These are phyloP conservation scores for Mikania micrantha DNA, from an alignment of 129 eudicot species.

Conservation along the genomic window DNA sequence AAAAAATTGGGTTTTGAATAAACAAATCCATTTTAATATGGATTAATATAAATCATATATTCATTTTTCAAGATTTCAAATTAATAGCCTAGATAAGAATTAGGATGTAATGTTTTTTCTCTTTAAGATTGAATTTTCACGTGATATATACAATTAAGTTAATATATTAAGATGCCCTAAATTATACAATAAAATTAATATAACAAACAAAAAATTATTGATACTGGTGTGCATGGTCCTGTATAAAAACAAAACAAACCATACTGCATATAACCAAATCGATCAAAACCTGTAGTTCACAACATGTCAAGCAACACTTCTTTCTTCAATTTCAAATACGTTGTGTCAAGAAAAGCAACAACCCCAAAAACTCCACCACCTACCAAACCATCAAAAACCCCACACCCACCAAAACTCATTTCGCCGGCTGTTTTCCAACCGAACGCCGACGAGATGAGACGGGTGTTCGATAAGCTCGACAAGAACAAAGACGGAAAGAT, in stretches of 20 bases:
- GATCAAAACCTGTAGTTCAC: not conserved
- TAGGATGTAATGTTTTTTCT: too few species aligned
- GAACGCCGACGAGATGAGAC: conserved; percentile 40
- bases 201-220: too few species aligned
- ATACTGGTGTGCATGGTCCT: not conserved
- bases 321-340: conserved; percentile 29
- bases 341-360: conserved; percentile 25
- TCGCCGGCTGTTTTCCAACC: conserved; percentile 27
- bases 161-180: too few species aligned
- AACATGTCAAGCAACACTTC: conserved; percentile 35
- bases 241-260: conserved; percentile 14
- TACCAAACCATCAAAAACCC: not conserved
- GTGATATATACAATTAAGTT: too few species aligned
- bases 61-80: too few species aligned
- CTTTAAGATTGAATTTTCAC: too few species aligned
- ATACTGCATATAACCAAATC: conserved; percentile 8
- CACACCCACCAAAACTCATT: not conserved
- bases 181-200: too few species aligned
- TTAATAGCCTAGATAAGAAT: too few species aligned
- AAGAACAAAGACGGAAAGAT: conserved; percentile 49
- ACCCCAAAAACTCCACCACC: conserved; percentile 17
- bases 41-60: too few species aligned
- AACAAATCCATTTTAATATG: too few species aligned
- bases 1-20: too few species aligned
- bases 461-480: conserved; percentile 46